These are phyloP conservation scores for Nidularia pulvinata DNA, from an alignment of 768 basidiomycete species.

Conservation along the genomic window DNA sequence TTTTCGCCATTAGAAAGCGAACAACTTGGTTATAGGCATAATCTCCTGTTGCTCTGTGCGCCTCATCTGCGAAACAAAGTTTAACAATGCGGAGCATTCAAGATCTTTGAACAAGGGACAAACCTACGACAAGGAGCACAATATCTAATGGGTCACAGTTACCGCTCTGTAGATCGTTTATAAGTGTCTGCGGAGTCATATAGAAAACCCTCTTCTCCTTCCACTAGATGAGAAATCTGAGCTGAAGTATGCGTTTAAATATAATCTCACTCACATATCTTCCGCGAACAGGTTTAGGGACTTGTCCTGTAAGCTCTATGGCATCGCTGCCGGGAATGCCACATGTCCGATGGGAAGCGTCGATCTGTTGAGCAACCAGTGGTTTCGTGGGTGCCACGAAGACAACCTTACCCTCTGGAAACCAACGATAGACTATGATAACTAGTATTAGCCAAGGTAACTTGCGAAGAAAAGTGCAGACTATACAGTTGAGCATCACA, in stretches of 20 bases:
- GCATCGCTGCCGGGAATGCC: slow-evolving; percentile 91
- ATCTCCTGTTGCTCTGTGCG: slow-evolving; percentile 91
- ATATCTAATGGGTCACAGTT: slow-evolving; percentile 81
- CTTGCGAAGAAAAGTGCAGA: not conserved
- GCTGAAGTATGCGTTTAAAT: not conserved
- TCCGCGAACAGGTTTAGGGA: slow-evolving; percentile 48
- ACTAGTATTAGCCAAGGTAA: slow-evolving; percentile 3
- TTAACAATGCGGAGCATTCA: not conserved
- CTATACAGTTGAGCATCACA: slow-evolving; percentile 90
- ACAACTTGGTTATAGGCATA: slow-evolving; percentile 92
- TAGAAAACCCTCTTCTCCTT: slow-evolving; percentile 85
- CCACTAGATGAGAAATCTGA: slow-evolving; percentile 49
- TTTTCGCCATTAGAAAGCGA: slow-evolving; percentile 90
- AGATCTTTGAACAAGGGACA: slow-evolving; percentile 6
- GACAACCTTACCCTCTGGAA: slow-evolving; percentile 87
- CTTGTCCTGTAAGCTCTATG: slow-evolving; percentile 84
- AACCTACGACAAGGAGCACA: slow-evolving; percentile 87
- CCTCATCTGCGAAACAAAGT: slow-evolving; percentile 68
- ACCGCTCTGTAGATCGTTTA: slow-evolving; percentile 79
- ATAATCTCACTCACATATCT: slow-evolving; percentile 48
- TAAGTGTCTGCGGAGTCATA: slow-evolving; percentile 94
- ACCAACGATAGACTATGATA: slow-evolving; percentile 83
- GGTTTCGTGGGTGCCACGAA: slow-evolving; percentile 98
- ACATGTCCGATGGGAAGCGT: slow-evolving; percentile 90
- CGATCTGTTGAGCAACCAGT: slow-evolving; percentile 92